Conservation (phyloP, 2,329 filamentous ascomycete genomes). For the Tolypocladium endophyticum region DNA sequence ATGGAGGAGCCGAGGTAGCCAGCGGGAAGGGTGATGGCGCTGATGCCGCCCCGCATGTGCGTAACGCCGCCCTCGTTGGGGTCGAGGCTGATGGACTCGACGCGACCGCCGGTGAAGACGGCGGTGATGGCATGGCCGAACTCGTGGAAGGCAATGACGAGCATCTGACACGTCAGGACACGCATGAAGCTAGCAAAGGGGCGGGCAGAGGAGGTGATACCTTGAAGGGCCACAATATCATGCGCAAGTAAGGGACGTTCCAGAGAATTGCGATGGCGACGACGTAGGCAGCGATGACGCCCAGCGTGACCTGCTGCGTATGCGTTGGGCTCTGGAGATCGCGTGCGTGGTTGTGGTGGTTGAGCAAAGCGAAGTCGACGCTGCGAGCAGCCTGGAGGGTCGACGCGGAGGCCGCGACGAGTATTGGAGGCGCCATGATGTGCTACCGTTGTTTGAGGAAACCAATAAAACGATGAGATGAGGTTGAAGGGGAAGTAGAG, state of each 20-base stretch:
- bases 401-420: neutral
- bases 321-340: constrained; percentile 48
- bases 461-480: neutral
- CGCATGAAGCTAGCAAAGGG: neutral
- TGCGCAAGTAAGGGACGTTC: constrained; percentile 69
- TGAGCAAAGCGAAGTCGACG: neutral
- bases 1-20: constrained; percentile 70
- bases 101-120: constrained; percentile 60
- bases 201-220: constrained; percentile 25
- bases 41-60: constrained; percentile 62
- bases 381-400: neutral
- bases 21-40: constrained; percentile 61
- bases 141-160: constrained; percentile 76
- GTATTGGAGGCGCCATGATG: neutral
- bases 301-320: constrained; percentile 61
- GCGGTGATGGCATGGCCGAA: constrained; percentile 67
- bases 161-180: constrained; percentile 42
- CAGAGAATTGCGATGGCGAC: constrained; percentile 67
- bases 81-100: constrained; percentile 65
- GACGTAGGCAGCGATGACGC: constrained; percentile 60
- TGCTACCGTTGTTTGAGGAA: neutral
- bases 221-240: constrained; percentile 73
- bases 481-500: neutral
- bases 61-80: constrained; percentile 73
- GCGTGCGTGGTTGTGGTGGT: constrained; percentile 20